These are phyloP conservation scores for Calonectria crousiana DNA, from an alignment of 2,329 filamentous ascomycete species.

Conservation along the genomic window DNA sequence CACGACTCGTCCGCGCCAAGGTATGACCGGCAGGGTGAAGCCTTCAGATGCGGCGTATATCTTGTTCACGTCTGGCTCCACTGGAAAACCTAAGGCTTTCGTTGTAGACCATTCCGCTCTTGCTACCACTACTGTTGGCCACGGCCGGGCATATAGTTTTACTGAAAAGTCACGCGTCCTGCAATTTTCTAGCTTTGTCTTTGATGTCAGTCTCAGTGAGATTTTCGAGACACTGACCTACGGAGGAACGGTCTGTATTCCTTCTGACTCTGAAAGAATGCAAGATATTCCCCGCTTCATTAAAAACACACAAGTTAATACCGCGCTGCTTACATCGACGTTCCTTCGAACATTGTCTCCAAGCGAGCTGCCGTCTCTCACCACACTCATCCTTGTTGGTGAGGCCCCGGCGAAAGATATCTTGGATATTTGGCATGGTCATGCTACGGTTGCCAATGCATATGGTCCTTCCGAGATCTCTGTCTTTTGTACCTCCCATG, in stretches of 20 bases:
- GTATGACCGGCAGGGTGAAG: neutral
- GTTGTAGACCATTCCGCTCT: slow-evolving; percentile 42
- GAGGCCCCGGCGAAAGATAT: slow-evolving; percentile 27
- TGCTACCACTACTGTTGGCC: slow-evolving; percentile 6
- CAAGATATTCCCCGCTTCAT: slow-evolving; percentile 16
- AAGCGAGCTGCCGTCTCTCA: neutral
- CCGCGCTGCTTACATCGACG: neutral
- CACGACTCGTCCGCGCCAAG: neutral
- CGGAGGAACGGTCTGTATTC: slow-evolving; percentile 54
- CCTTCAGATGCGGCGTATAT: slow-evolving; percentile 44
- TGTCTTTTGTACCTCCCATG: slow-evolving; percentile 19
- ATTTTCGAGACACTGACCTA: slow-evolving; percentile 53
- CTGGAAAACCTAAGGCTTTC: slow-evolving; percentile 66
- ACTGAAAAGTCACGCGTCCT: slow-evolving; percentile 14
- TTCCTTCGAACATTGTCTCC: slow-evolving; percentile 3
- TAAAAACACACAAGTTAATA: neutral
- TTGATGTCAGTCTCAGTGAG: slow-evolving; percentile 54
- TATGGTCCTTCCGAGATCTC: slow-evolving; percentile 29
- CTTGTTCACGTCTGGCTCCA: slow-evolving; percentile 68
- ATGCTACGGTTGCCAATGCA: slow-evolving; percentile 22
- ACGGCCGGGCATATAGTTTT: neutral
- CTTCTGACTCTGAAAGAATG: slow-evolving; percentile 49
- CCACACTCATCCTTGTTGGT: slow-evolving; percentile 22
- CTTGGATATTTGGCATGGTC: slow-evolving; percentile 16
- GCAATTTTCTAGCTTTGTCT: slow-evolving; percentile 49